A percentile compares a stretch with the other conserved stretches of the same genome.
phyloP scores from a whole-genome alignment of 306 rosid genomes.

The Rosa chinensis region DNA sequence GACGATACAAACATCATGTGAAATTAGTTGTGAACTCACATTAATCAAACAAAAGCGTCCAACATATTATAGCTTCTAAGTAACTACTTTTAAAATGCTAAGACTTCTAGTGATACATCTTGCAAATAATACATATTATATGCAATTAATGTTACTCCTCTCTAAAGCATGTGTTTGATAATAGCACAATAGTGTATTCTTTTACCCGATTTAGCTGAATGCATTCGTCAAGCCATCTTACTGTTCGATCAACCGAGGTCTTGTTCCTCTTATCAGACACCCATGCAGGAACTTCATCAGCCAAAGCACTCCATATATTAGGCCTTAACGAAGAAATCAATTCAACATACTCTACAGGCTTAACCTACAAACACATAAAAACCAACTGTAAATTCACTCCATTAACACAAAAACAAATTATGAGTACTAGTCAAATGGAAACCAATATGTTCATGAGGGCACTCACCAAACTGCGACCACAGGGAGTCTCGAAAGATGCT shows the following conservation, averaged over 20 bases:
- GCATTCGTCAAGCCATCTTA: constrained; percentile 95
- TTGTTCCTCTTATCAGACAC: constrained; percentile 76
- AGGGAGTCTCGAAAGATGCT: constrained; percentile 83
- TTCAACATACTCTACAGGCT: constrained; percentile 73
- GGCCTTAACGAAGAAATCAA: constrained; percentile 76
- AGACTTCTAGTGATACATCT: background rate
- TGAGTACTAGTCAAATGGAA: background rate
- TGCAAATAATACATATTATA: background rate
- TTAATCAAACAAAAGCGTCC: background rate
- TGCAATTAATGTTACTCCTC: background rate
- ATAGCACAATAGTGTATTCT: background rate
- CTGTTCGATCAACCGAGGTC: constrained; percentile 83
- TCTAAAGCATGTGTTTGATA: background rate
- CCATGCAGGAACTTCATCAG: constrained; percentile 95
- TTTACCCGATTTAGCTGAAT: constrained; percentile 56
- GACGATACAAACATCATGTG: background rate
- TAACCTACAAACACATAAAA: constrained; percentile 49
- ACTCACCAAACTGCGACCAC: constrained; percentile 79
- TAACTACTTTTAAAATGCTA: background rate
- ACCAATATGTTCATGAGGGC: constrained; percentile 6
- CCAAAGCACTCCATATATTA: constrained; percentile 80
- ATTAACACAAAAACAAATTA: background rate
- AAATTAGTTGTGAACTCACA: background rate
- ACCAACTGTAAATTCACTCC: background rate
- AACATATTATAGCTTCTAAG: background rate